Evolutionary conservation across 2,329 filamentous ascomycete genomes (phyloP).

Genomic region (Trichoderma pleuroti): DNA sequence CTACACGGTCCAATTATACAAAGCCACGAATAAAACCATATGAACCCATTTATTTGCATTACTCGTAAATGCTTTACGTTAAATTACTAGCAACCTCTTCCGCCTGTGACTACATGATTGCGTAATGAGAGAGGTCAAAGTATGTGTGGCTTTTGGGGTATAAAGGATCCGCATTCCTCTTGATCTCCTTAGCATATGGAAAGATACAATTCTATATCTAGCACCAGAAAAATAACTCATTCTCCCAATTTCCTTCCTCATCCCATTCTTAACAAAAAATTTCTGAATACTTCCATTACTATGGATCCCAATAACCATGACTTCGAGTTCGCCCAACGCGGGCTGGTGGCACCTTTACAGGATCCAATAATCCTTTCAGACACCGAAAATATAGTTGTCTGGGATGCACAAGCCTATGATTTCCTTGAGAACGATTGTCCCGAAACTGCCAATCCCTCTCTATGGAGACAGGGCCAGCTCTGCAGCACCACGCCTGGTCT

Average conservation of each 20-base stretch:
- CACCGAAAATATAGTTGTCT: background rate
- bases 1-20: background rate
- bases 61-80: background rate
- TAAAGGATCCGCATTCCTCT: background rate
- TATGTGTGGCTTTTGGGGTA: background rate
- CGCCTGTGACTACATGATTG: background rate
- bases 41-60: background rate
- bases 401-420: background rate
- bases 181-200: background rate
- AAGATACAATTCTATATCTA: background rate
- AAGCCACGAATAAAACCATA: background rate
- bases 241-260: background rate
- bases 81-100: background rate
- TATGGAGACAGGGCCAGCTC: background rate
- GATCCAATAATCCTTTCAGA: background rate
- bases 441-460: background rate
- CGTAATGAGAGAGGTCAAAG: background rate
- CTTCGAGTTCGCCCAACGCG: background rate
- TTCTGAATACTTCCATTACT: background rate
- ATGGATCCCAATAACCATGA: background rate
- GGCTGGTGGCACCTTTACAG: background rate
- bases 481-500: background rate
- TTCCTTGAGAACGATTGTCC: background rate
- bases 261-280: background rate
- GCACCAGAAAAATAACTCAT: background rate